Evolutionary conservation across 2,329 filamentous ascomycete species (phyloP).

Genomic region (Pezicula rhizophila): DNA sequence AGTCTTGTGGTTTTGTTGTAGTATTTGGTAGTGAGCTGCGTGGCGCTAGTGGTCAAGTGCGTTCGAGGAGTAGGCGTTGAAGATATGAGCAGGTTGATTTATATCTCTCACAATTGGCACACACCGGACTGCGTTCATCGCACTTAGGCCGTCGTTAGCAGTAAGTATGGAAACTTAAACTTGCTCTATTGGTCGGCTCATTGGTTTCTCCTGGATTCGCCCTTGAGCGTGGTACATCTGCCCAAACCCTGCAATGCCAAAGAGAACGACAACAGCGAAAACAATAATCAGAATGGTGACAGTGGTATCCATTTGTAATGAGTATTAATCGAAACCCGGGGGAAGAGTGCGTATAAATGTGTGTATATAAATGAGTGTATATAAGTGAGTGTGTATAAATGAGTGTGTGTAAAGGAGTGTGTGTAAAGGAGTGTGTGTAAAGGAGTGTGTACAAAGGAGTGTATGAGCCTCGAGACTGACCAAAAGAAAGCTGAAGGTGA

Average conservation of each 20-base stretch:
- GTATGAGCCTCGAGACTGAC: not conserved
- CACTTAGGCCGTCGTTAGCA: not conserved
- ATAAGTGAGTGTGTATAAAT: no score
- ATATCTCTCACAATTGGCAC: not conserved
- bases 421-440: not conserved
- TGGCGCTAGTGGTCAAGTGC: not conserved
- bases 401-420: not conserved
- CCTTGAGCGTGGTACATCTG: slow-evolving; percentile 8
- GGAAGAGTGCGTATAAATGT: no score
- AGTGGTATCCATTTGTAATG: slow-evolving; percentile 3
- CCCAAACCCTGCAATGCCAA: slow-evolving; percentile 9
- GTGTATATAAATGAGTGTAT: no score
- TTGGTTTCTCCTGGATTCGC: not conserved
- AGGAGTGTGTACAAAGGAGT: not conserved
- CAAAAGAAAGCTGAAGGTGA: not conserved
- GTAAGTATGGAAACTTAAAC: not conserved
- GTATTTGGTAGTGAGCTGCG: not conserved
- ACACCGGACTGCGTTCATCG: not conserved
- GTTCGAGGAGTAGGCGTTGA: not conserved
- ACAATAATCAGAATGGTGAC: slow-evolving; percentile 1
- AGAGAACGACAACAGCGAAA: slow-evolving; percentile 1
- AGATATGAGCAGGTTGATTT: slow-evolving; percentile 1
- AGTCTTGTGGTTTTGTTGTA: not conserved
- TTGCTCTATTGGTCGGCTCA: not conserved
- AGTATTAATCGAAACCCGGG: no score